These are phyloP conservation scores for Dimocarpus longan DNA, from an alignment of 345 rosid genomes.

Conservation along the genomic window DNA sequence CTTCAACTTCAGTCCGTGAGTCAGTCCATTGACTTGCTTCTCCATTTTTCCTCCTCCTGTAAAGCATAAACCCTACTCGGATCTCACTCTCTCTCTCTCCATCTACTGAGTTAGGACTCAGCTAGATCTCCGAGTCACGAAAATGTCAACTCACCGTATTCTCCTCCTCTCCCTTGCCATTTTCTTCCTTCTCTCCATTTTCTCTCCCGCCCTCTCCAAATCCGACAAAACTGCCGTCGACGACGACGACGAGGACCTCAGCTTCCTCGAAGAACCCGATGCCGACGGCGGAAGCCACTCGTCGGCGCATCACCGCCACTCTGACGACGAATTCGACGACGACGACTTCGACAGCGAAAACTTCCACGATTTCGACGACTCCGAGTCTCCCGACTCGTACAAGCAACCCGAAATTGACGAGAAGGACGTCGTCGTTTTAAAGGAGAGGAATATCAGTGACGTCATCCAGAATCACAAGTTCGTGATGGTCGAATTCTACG, in stretches of 20 bases:
- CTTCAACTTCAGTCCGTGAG: not conserved
- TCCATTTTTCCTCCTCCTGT: not conserved
- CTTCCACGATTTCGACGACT: constrained; percentile 63
- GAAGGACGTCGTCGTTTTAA: constrained; percentile 85
- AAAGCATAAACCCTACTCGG: constrained; percentile 27
- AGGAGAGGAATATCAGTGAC: constrained; percentile 74
- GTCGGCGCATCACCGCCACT: constrained; percentile 12
- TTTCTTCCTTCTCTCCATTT: constrained; percentile 52
- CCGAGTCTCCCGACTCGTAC: constrained; percentile 47
- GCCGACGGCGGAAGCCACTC: constrained; percentile 16
- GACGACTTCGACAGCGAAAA: constrained; percentile 35
- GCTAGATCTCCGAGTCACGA: constrained; percentile 26
- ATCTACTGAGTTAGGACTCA: not conserved
- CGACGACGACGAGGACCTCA: constrained; percentile 30
- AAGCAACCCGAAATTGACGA: constrained; percentile 77
- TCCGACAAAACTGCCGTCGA: constrained; percentile 12
- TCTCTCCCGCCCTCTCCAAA: constrained; percentile 49
- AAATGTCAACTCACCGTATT: constrained; percentile 49
- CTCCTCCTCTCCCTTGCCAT: constrained; percentile 48
- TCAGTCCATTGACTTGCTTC: not conserved
- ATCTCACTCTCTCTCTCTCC: constrained; percentile 10
- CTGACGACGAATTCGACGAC: constrained; percentile 24
- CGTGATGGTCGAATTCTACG: constrained; percentile 97
- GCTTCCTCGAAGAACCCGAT: constrained; percentile 70
- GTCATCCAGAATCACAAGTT: constrained; percentile 60